Base-by-base conservation (phyloP, 2,329 filamentous ascomycete species). In the Hypomyces perniciosus region DNA sequence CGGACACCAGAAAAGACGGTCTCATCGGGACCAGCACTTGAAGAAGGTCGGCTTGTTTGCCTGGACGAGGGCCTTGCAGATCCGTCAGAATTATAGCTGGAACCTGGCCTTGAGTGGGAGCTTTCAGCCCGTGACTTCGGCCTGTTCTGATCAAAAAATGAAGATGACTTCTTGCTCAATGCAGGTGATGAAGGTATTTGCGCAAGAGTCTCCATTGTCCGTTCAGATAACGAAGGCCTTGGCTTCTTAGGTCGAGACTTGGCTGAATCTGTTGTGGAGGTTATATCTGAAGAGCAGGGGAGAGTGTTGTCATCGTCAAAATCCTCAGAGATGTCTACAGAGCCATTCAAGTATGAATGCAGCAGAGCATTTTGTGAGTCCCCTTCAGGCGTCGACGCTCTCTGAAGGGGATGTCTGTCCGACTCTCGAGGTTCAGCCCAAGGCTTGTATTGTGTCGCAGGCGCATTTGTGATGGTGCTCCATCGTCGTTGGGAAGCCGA, bases 141-240 rank as follows among this genome's bases (percentile, higher is more conserved):
- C 6, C 79, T 78, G n/a, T 83, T 75, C 2, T 74, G 68, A 44
- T 82, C 83, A 63, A 88, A 93, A 65, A 95, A 90, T 50, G 80
- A 83, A 0, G 88, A 89, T 7, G 79, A 73, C 48, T 83, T 81
- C 52, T 81, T 81, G 47, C 77, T 80, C 42, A 86, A 67, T 1
- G 80, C 81, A 4, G 91, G 90, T 1, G 90, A 93, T 0, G 88
- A 83, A 0, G 90, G 88, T 30, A 96, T 73, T 43, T 83, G 80
- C 3, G 90, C 79, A 5, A 96, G 72, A 0, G 89, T 95, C 65
- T 95, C 89, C 39, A 95, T 84, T 1, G 91, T 95, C 52, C 92
- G 78, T 60, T 96, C 91, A 0, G 86, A 83, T 4, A 96, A 74
- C 0, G 88, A 91, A 46, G 79, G 74, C 48, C 70, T 63, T 1